Conservation (phyloP, 768 basidiomycete species). For the Mrakia hoshinonis region DNA sequence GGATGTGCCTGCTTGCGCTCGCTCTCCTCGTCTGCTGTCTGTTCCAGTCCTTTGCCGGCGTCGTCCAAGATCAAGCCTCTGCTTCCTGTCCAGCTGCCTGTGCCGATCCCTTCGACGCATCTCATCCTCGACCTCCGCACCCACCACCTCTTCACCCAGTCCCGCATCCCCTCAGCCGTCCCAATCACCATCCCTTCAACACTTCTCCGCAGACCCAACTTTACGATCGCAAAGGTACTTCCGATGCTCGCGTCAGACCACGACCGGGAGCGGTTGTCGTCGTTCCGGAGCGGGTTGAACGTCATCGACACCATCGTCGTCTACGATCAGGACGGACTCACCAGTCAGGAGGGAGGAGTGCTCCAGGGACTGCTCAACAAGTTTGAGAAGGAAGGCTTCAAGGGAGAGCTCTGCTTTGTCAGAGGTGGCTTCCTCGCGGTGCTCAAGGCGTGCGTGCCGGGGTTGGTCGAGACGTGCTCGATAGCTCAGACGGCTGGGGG, state of each 20-base stretch:
- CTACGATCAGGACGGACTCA: constrained; percentile 68
- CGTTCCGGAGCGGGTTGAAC: constrained; percentile 12
- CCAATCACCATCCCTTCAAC: constrained; percentile 90
- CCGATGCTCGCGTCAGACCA: constrained; percentile 57
- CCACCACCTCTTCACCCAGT: constrained; percentile 59
- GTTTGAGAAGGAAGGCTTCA: constrained; percentile 45
- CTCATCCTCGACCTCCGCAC: constrained; percentile 85
- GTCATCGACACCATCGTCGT: constrained; percentile 54
- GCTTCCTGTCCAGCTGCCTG: constrained; percentile 17
- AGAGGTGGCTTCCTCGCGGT: constrained; percentile 73
- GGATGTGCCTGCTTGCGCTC: neutral
- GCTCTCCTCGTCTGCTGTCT: neutral
- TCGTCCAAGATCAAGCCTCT: constrained; percentile 31
- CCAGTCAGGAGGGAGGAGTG: constrained; percentile 50
- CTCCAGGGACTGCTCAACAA: constrained; percentile 41
- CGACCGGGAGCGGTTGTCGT: constrained; percentile 15
- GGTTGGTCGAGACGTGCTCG: constrained; percentile 13
- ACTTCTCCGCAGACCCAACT: constrained; percentile 79
- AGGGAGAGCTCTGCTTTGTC: constrained; percentile 64
- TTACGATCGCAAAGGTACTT: constrained; percentile 65
- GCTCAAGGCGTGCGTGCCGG: constrained; percentile 36
- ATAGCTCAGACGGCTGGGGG: neutral
- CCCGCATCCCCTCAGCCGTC: constrained; percentile 60
- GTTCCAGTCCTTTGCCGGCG: constrained; percentile 8
- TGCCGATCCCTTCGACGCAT: constrained; percentile 29